Base-by-base conservation (phyloP, 2,329 filamentous ascomycete species). In the Colletotrichum caudatum region DNA sequence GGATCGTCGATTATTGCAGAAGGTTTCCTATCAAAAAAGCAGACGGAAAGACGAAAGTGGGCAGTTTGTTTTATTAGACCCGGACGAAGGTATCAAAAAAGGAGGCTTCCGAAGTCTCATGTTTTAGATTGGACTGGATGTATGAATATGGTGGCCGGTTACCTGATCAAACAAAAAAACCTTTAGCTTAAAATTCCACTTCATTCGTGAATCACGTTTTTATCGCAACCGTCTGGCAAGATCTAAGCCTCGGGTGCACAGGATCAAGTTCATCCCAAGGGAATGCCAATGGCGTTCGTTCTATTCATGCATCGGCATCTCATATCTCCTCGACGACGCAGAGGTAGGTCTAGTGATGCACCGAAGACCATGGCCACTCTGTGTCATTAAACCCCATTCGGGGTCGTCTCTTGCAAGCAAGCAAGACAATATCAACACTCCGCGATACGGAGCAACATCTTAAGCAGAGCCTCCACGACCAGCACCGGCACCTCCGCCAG, bases 401-500 rank as follows among this genome's bases (percentile, higher is more conserved):
- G 53, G 23, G 9, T 18, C 33, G n/a, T 4, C 7, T 33, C 18
- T 39, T 41, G 53, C 33, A 9, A 67, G 12, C 33, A 9, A 67
- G 12, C 8, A 58, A 26, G 5, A 7, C 33, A 20, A 20, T 35
- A 35, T 9, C 50, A n/a, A 37, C 23, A 5, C 20, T n/a, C 37
- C 33, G 26, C 16, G 26, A 1, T 26, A n/a, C 39, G 18, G 3
- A 18, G 12, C 9, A n/a, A 3, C 1, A 3, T 29, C 48, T 64
- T 64, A 69, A 12, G 48, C 53, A 23, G 66, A 72, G 48, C 66
- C 66, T 68, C 69, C 69, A 9, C 69, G 69, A 20, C 76, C 78
- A 59, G 75, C 73, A 62, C 77, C 79, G 33, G 77, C 76, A 39
- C 74, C 72, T n/a, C 75, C 77, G 58, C 78, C 78, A 16, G 44